phyloP scores from a whole-genome alignment of 257 asterid species.

The Solanum dulcamara region DNA sequence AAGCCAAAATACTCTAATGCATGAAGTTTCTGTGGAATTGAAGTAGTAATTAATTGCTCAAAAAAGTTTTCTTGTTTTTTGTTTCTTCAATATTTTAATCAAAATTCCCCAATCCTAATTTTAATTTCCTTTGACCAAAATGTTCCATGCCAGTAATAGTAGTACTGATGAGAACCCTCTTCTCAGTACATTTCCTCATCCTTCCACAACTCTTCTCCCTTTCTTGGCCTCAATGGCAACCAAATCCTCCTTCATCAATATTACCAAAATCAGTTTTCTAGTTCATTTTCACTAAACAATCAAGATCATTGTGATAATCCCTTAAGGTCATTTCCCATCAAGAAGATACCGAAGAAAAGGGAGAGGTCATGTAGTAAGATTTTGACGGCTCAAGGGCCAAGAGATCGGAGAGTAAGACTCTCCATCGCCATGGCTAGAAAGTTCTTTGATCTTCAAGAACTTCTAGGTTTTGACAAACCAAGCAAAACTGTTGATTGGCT shows the following conservation, averaged over 20 bases:
- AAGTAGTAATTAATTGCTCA: not conserved
- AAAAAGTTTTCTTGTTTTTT: not conserved
- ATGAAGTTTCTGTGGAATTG: not conserved
- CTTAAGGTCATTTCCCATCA: not conserved
- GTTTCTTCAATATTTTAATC: not conserved
- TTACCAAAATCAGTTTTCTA: not conserved
- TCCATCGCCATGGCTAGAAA: conserved; percentile 67
- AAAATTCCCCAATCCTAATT: not conserved
- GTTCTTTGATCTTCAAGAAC: conserved; percentile 88
- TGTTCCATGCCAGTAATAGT: conserved; percentile 17
- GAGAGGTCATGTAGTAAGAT: conserved; percentile 64
- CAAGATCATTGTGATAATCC: not conserved
- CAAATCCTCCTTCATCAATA: conserved; percentile 22
- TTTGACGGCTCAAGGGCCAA: conserved; percentile 62
- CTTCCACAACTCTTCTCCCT: conserved; percentile 7
- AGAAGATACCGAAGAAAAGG: conserved; percentile 19
- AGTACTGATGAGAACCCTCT: conserved; percentile 23
- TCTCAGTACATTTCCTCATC: conserved; percentile 22
- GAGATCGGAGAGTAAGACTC: conserved; percentile 75
- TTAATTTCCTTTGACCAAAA: conserved; percentile 5
- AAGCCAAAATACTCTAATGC: not conserved
- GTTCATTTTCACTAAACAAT: not conserved
- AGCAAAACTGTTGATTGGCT: conserved; percentile 91
- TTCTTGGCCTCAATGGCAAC: conserved; percentile 13
- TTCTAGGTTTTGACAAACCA: conserved; percentile 68